phyloP scores from a whole-genome alignment of 2,329 filamentous ascomycete genomes.

The Botrytis pseudocinerea region DNA sequence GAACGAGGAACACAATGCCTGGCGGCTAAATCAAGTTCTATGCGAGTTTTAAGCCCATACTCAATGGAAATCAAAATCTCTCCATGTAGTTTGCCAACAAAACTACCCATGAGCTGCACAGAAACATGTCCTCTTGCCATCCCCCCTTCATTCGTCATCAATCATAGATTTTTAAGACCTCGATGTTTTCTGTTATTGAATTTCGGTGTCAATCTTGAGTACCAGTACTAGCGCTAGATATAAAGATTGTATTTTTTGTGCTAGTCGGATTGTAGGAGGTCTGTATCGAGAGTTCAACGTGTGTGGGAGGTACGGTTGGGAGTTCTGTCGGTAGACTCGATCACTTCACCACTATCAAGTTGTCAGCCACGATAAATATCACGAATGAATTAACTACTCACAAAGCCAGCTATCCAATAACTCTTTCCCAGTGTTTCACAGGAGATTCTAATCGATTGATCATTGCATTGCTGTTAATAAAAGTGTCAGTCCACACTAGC shows the following conservation, averaged over 20 bases:
- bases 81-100: background rate
- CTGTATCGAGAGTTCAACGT: background rate
- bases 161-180: background rate
- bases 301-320: too few species aligned
- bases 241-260: rapidly evolving
- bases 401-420: background rate
- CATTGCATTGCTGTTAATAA: background rate
- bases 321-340: background rate
- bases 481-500: background rate
- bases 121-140: background rate
- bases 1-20: rapidly evolving
- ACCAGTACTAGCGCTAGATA: rapidly evolving
- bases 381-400: background rate
- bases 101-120: background rate
- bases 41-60: background rate
- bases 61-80: background rate
- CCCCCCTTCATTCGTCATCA: background rate
- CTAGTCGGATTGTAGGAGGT: background rate
- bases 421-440: background rate
- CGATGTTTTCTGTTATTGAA: background rate
- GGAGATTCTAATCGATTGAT: background rate
- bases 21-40: too few species aligned
- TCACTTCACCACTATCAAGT: background rate
- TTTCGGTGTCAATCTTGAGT: background rate
- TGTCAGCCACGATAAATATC: background rate